Evolutionary conservation across 192 early-diverging fungal species (phyloP), one percentile per base, ranked within the genome.

Genomic region (Oehlia diaphana): DNA sequence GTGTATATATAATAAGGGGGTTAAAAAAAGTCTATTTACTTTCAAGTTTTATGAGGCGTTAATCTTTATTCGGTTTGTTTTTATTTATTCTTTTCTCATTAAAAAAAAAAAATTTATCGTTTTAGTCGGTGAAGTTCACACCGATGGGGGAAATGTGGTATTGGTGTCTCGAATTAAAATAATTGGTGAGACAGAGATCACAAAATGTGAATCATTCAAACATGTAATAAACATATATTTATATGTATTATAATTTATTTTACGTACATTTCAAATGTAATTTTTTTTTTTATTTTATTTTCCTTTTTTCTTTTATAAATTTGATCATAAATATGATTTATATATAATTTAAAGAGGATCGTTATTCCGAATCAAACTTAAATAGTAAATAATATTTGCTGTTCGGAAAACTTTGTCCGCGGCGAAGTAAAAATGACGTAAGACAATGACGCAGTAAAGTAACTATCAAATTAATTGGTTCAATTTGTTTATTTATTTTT

Each of bases 21-120:
- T 14, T 6, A 33, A 66, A n/a, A 7, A 10, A 31, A 31, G 31
- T 12, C 26, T 14, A 67, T 33, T 67, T n/a, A 28, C 26, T 67
- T 67, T 33, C 65, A 33, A 67, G 65, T 67, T 47, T 67, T 67
- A 31, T 31, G 65, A 33, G 65, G 65, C 65, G 65, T 67, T 67
- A 67, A 67, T 31, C 65, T 67, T 58, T 58, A 58, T 58, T 58
- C 53, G 53, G 53, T 58, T 58, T 58, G 16, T 58, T 58, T 53
- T 58, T 58, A 58, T 58, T 58, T 58, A 58, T 58, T 58, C 16
- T 58, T 58, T 58, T 53, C 49, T 21, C 14, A 21, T 37, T 37
- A 31, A 31, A 31, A 31, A 31, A 31, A 31, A 31, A 31, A 58
- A 58, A 58, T 1, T 58, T 58, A 19, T 58, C 53, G 53, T 58